These are phyloP conservation scores for Penicillium psychrofluorescens DNA, from an alignment of 495 filamentous ascomycete species.

Conservation along the genomic window DNA sequence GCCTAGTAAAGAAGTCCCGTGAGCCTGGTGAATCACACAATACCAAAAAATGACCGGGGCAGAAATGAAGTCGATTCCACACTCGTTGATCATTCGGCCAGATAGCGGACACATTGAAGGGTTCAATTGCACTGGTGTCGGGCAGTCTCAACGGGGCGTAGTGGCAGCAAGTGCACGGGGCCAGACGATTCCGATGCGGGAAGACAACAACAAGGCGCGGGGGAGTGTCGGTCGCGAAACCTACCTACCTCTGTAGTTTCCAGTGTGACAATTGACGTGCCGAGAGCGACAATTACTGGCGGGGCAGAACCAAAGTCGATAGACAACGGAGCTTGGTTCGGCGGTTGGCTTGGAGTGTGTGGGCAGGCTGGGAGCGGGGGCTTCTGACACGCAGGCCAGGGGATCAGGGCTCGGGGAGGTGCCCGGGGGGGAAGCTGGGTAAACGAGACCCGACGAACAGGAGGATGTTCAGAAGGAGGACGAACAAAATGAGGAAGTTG, in stretches of 20 bases:
- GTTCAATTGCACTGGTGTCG: constrained; percentile 10
- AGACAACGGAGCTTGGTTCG: constrained; percentile 17
- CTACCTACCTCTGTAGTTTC: constrained; percentile 14
- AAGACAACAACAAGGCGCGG: constrained; percentile 3
- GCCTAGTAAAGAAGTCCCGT: constrained; percentile 24
- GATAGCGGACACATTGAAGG: background rate
- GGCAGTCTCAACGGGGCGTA: constrained; percentile 8
- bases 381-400: constrained; percentile 12
- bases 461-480: background rate
- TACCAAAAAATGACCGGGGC: constrained; percentile 3
- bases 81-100: no score
- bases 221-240: background rate
- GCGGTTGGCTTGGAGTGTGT: constrained; percentile 40
- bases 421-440: constrained; percentile 5
- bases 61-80: constrained; percentile 1
- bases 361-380: constrained; percentile 28
- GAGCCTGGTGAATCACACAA: constrained; percentile 18
- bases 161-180: constrained; percentile 22
- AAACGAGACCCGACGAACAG: background rate
- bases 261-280: constrained; percentile 15
- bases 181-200: constrained; percentile 9
- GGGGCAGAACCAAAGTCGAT: background rate
- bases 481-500: constrained; percentile 1
- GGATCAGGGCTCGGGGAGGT: constrained; percentile 9
- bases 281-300: constrained; percentile 1